These are phyloP conservation scores for Diutina rugosa DNA, from an alignment of 1,139 yeast genomes.

Conservation along the genomic window DNA sequence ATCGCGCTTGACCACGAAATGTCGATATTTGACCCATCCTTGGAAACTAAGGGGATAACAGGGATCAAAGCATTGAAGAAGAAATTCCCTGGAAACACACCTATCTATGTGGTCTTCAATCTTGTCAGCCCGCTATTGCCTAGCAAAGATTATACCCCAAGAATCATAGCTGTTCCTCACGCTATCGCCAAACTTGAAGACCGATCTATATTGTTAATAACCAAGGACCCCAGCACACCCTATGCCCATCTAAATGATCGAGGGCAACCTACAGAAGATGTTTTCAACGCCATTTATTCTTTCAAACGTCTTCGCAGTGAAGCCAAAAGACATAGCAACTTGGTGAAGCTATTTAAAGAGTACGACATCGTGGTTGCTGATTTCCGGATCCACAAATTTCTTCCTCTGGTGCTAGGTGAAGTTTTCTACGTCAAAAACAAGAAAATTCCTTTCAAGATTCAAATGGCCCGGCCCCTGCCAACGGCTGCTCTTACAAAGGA, in stretches of 20 bases:
- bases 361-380: constrained; percentile 58
- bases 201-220: constrained; percentile 42
- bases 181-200: constrained; percentile 33
- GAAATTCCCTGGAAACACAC: constrained; percentile 8
- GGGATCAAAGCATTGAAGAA: neutral
- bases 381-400: constrained; percentile 44
- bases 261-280: constrained; percentile 43
- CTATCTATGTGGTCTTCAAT: constrained; percentile 41
- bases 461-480: constrained; percentile 29
- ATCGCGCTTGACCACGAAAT: neutral
- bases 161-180: constrained; percentile 51
- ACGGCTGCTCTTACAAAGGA: constrained; percentile 15
- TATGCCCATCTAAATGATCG: constrained; percentile 36
- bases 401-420: constrained; percentile 44
- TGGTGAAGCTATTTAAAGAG: constrained; percentile 38
- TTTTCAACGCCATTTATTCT: constrained; percentile 44
- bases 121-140: constrained; percentile 34
- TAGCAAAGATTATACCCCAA: constrained; percentile 45
- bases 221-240: constrained; percentile 54
- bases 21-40: neutral
- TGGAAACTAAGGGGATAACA: neutral
- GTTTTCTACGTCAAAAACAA: constrained; percentile 45
- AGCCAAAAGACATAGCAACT: constrained; percentile 28
- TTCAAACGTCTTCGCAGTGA: constrained; percentile 40
- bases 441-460: constrained; percentile 53